Evolutionary conservation across 108 stramenopile genomes (phyloP).

Genomic region (Tribonema minus): DNA sequence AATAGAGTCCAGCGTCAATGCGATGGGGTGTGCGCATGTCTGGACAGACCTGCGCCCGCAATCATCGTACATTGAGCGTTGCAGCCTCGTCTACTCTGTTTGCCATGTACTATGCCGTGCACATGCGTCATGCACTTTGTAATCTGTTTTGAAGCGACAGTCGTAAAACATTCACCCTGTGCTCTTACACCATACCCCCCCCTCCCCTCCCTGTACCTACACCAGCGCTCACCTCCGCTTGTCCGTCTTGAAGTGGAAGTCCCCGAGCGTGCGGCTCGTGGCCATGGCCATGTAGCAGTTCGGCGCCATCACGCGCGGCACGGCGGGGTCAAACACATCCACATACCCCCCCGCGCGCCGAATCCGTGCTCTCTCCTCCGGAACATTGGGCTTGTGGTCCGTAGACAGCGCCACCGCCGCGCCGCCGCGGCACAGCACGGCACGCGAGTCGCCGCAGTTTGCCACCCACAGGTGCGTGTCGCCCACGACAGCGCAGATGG

Average conservation of each 20-base stretch:
- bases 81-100: neutral
- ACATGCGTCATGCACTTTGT: neutral
- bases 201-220: neutral
- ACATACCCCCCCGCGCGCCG: conserved; percentile 22
- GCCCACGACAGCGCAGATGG: conserved; percentile 47
- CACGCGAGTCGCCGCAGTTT: conserved; percentile 57
- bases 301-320: conserved; percentile 28
- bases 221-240: neutral
- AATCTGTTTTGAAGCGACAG: neutral
- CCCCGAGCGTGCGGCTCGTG: conserved; percentile 50
- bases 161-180: neutral
- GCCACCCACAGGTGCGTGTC: conserved; percentile 43
- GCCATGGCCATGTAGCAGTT: conserved; percentile 53
- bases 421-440: conserved; percentile 31
- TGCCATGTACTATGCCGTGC: neutral
- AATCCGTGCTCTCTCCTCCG: conserved; percentile 57
- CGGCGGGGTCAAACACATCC: too few relatives aligned
- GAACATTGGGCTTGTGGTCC: conserved; percentile 81
- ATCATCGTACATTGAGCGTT: neutral
- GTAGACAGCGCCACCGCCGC: conserved; percentile 68
- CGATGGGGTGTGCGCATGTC: too few relatives aligned
- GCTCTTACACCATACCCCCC: neutral
- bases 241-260: conserved; percentile 51
- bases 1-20: too few relatives aligned
- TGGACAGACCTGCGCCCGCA: too few relatives aligned